phyloP scores from a whole-genome alignment of 2,329 filamentous ascomycete genomes.

The Aspergillus clavatus region DNA sequence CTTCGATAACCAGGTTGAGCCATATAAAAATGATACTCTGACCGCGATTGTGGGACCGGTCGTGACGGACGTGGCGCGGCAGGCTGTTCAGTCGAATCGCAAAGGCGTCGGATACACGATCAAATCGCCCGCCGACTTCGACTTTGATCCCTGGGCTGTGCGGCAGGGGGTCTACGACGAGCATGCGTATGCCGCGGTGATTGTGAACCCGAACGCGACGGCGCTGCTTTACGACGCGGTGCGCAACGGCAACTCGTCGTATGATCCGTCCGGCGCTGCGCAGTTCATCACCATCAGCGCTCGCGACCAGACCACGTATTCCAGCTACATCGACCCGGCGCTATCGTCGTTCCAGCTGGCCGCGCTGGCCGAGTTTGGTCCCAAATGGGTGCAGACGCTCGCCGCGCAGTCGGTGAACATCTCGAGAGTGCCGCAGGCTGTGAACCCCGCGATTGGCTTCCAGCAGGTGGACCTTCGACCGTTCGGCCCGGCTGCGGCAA shows the following conservation, averaged over 20 bases:
- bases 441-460: slow-evolving; percentile 55
- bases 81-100: slow-evolving; percentile 37
- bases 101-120: slow-evolving; percentile 50
- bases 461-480: slow-evolving; percentile 55
- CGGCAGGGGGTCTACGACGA: slow-evolving; percentile 57
- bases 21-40: slow-evolving; percentile 43
- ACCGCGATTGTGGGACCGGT: slow-evolving; percentile 52
- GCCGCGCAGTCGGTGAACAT: slow-evolving; percentile 39
- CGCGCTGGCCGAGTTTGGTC: slow-evolving; percentile 48
- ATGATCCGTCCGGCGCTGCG: slow-evolving; percentile 56
- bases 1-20: slow-evolving; percentile 54
- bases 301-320: slow-evolving; percentile 53
- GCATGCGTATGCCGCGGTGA: slow-evolving; percentile 56
- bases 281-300: slow-evolving; percentile 54
- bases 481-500: slow-evolving; percentile 51
- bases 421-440: slow-evolving; percentile 47
- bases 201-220: slow-evolving; percentile 60
- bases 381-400: slow-evolving; percentile 34
- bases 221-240: slow-evolving; percentile 53
- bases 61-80: slow-evolving; percentile 44
- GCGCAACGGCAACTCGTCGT: slow-evolving; percentile 51
- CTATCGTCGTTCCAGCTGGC: slow-evolving; percentile 46
- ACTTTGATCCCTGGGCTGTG: slow-evolving; percentile 53
- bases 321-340: slow-evolving; percentile 51
- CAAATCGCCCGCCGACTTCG: slow-evolving; percentile 48